Conservation (phyloP, 1,284 basidiomycete species). For the Porogramme epimiltina region DNA sequence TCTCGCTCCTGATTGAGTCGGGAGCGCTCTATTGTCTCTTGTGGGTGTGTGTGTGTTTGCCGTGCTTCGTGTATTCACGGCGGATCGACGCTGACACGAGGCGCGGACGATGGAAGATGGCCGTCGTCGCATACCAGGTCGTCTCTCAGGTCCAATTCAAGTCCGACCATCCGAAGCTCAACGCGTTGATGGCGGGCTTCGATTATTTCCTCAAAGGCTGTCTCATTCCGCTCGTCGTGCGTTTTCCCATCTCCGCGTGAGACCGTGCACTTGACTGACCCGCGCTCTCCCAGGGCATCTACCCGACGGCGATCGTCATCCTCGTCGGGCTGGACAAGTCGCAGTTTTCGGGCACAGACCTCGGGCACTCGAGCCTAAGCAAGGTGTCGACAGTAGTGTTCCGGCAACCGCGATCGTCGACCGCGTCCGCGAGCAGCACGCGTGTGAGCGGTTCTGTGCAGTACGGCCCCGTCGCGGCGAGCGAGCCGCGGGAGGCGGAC, state of each 20-base stretch:
- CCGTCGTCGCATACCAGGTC: constrained; percentile 4
- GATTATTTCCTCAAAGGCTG: constrained; percentile 8
- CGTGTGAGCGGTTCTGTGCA: no score
- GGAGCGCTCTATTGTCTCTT: constrained; percentile 4
- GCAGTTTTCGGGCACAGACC: not conserved
- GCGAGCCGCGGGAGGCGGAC: no score
- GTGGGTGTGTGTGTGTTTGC: not conserved
- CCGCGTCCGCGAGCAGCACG: no score
- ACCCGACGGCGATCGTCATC: not conserved
- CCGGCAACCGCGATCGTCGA: no score
- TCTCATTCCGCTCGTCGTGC: constrained; percentile 6
- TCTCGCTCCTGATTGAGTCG: constrained; percentile 4
- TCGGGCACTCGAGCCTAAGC: no score
- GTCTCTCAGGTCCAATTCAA: not conserved
- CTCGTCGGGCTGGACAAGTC: not conserved
- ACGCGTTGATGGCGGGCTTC: not conserved
- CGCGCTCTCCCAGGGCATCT: not conserved
- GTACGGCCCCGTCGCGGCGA: no score
- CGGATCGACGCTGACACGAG: not conserved
- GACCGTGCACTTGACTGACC: not conserved
- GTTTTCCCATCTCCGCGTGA: not conserved
- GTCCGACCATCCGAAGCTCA: not conserved
- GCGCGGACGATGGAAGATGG: not conserved
- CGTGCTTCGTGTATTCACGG: no score
- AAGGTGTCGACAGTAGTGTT: no score